Conservation (phyloP, 2,329 filamentous ascomycete genomes). For the Chaetoscypha palmicola region DNA sequence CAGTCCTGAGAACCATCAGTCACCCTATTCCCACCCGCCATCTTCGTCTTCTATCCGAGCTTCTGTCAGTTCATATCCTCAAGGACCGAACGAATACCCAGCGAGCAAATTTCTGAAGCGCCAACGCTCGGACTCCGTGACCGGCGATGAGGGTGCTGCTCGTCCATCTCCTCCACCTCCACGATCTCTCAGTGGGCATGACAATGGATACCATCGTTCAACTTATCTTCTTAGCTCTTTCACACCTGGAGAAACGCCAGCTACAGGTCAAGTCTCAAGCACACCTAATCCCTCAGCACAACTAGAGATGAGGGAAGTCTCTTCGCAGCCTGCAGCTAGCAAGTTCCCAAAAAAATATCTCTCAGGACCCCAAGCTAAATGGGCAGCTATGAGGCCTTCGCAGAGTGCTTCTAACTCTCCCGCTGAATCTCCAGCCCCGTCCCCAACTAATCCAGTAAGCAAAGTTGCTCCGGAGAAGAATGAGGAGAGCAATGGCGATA, state of each 20-base stretch:
- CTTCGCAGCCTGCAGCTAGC: slow-evolving; percentile 8
- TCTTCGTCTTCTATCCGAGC: not conserved
- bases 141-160: slow-evolving; percentile 3
- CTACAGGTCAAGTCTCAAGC: not conserved
- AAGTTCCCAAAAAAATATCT: slow-evolving; percentile 10
- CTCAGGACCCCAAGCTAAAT: not conserved
- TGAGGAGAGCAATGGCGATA: not conserved
- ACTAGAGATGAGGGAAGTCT: slow-evolving; percentile 8
- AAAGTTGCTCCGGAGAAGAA: no score
- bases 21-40: not conserved
- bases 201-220: not conserved
- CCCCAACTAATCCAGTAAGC: not conserved
- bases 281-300: not conserved
- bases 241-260: not conserved
- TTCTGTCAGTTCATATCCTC: not conserved
- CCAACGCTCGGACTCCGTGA: slow-evolving; percentile 1
- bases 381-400: not conserved
- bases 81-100: not conserved
- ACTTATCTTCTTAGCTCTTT: no score
- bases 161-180: not conserved
- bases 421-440: not conserved
- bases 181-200: not conserved
- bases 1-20: not conserved
- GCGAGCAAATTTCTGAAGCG: slow-evolving; percentile 5
- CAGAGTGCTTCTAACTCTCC: not conserved